phyloP scores from a whole-genome alignment of 768 basidiomycete genomes.

The Podaxis mareebaensis region DNA sequence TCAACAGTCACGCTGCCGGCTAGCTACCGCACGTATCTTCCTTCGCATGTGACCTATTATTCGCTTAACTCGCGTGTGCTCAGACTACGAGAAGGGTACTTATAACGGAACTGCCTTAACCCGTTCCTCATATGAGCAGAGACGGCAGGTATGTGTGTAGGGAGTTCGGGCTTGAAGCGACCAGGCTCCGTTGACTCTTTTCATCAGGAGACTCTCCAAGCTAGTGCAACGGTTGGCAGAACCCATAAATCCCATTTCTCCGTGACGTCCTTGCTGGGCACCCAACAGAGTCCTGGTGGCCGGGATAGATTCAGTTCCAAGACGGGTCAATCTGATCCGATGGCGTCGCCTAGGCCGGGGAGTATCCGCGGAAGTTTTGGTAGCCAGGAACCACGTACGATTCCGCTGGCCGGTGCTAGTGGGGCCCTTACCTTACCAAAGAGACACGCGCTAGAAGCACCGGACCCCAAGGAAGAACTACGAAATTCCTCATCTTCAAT shows the following conservation, averaged over 20 bases:
- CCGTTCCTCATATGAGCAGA: background rate
- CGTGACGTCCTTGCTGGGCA: background rate
- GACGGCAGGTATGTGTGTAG: background rate
- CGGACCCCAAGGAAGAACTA: background rate
- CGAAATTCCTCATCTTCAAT: background rate
- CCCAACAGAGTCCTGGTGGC: background rate
- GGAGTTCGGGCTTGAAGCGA: background rate
- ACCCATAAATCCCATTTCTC: conserved; percentile 10
- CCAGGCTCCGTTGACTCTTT: background rate
- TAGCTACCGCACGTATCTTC: background rate
- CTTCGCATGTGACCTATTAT: background rate
- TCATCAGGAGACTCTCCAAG: background rate
- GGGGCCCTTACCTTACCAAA: background rate
- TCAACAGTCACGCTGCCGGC: background rate
- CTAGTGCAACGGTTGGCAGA: background rate
- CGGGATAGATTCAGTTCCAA: background rate
- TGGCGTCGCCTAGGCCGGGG: background rate
- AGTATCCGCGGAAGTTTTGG: background rate
- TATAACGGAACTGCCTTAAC: background rate
- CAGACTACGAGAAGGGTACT: background rate
- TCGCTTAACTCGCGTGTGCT: background rate
- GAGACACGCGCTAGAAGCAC: background rate
- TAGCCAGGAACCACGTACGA: background rate
- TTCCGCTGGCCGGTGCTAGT: background rate
- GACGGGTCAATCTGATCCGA: conserved; percentile 5